Evolutionary conservation across 345 rosid genomes (phyloP), one percentile per base, ranked within the genome.

Genomic region (Populus deltoides): DNA sequence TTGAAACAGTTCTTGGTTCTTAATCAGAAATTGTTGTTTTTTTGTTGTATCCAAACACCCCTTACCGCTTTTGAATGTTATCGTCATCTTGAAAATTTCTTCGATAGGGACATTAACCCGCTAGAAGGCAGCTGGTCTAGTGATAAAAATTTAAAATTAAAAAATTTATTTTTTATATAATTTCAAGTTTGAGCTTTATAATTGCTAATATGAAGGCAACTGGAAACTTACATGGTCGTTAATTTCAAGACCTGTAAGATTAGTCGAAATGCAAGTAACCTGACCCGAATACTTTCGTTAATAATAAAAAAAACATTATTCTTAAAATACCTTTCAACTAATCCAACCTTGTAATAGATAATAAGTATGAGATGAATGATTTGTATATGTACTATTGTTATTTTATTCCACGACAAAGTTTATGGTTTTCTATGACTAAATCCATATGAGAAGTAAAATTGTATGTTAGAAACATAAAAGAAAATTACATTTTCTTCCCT

Each of bases 1-100:
- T 15, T 36, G 72, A 63, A 63, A 35, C 36, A 4, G 31, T 24
- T 29, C 11, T 27, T 20, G 70, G 33, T 31, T 31, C 33, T 31
- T 31, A 31, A 31, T 31, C 33, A 55, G 63, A 87, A 89, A 87
- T 78, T 80, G 81, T 87, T 90, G 84, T 89, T 92, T 83, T 90
- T 73, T 89, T 87, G 83, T 90, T 90, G 65, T 85, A 72, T 1
- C 94, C 92, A 77, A 90, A 90, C 61, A 89, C 71, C 66, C 85
- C 79, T 70, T 86, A 70, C 65, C 94, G 73, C 70, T 49, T 71
- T 75, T 85, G 81, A 68, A 81, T 87, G 57, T 89, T 90, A 67
- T 84, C 81, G 17, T 80, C 35, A 65, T 82, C 66, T 90, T 86
- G n/a, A 86, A 82, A 66, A 89, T 92, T 77, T 84, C 89, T 72